These are phyloP conservation scores for Gnomoniopsis sp. DNA, from an alignment of 2,329 filamentous ascomycete genomes.

Conservation along the genomic window DNA sequence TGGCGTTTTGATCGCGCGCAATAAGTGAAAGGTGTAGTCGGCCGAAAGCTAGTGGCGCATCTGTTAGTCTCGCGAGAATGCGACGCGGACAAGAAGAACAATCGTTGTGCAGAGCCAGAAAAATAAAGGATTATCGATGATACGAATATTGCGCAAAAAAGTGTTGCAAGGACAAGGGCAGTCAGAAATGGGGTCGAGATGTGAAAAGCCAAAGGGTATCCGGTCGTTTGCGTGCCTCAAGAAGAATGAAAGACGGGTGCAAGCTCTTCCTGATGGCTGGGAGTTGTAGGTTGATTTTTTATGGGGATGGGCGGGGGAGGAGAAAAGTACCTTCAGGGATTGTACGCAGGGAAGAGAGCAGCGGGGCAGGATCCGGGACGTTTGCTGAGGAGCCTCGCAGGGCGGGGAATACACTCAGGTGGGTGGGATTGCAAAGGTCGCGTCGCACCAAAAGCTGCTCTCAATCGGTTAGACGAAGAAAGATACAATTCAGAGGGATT, in stretches of 20 bases:
- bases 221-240: slow-evolving; percentile 4
- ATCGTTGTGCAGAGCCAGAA: neutral
- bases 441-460: neutral
- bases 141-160: neutral
- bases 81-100: neutral
- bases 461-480: neutral
- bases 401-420: slow-evolving; percentile 15
- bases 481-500: neutral
- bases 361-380: slow-evolving; percentile 12
- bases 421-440: neutral
- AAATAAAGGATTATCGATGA: neutral
- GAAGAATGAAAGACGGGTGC: neutral
- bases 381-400: slow-evolving; percentile 6
- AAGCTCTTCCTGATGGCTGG: neutral
- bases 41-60: slow-evolving; percentile 14
- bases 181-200: neutral
- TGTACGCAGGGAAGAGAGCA: slow-evolving; percentile 15
- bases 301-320: neutral
- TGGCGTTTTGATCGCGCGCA: neutral
- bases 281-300: neutral
- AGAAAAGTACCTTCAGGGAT: slow-evolving; percentile 3
- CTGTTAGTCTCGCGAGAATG: neutral
- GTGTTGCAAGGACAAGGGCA: neutral
- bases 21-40: neutral
- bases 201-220: neutral